A percentile compares a stretch with the other conserved stretches of the same genome.
These are phyloP conservation scores for Agrocybe praecox DNA, from an alignment of 768 basidiomycete species.

Conservation along the genomic window DNA sequence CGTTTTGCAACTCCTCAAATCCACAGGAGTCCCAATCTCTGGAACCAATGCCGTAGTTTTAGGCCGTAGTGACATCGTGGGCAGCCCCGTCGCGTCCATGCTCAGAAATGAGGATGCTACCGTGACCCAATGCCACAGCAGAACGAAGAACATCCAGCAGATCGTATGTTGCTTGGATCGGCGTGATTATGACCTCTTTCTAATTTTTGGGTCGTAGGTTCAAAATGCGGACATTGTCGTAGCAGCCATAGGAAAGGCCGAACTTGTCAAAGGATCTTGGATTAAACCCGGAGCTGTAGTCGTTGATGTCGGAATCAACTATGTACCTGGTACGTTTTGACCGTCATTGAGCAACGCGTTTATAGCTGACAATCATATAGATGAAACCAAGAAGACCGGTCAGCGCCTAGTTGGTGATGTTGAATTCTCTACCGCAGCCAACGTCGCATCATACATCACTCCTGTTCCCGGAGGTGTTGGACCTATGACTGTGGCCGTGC, in stretches of 20 bases:
- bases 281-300: slow-evolving; percentile 94
- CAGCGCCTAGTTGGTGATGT: slow-evolving; percentile 97
- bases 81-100: slow-evolving; percentile 92
- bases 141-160: slow-evolving; percentile 77
- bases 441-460: slow-evolving; percentile 88
- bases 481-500: slow-evolving; percentile 99
- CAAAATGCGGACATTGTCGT: slow-evolving; percentile 89
- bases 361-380: slow-evolving; percentile 36
- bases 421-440: slow-evolving; percentile 75
- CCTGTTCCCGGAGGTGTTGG: slow-evolving; percentile 99
- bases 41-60: slow-evolving; percentile 90
- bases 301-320: slow-evolving; percentile 98
- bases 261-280: slow-evolving; percentile 93
- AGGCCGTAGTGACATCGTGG: slow-evolving; percentile 97
- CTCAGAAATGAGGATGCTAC: slow-evolving; percentile 91
- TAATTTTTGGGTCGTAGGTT: slow-evolving; percentile 47
- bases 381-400: slow-evolving; percentile 91
- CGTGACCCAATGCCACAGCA: slow-evolving; percentile 96
- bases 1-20: slow-evolving; percentile 87
- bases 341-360: not conserved
- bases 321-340: slow-evolving; percentile 69
- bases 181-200: not conserved
- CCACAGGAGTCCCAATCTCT: slow-evolving; percentile 74
- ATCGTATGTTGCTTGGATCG: slow-evolving; percentile 54
- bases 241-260: slow-evolving; percentile 94